Base-by-base conservation (phyloP, 2,329 filamentous ascomycete species). In the Phaeosphaeria sp. region DNA sequence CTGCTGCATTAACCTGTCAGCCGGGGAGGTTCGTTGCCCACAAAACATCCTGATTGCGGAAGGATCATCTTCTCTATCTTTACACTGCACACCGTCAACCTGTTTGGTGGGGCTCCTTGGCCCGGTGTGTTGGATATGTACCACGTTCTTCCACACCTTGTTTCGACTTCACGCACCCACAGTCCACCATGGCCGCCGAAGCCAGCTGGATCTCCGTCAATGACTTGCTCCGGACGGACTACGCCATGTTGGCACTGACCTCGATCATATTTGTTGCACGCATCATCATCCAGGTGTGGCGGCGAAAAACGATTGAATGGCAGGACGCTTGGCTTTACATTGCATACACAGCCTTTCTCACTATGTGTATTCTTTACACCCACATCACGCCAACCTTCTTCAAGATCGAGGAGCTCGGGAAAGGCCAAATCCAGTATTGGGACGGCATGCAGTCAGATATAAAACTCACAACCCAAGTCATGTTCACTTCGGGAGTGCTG, bases 401-500 rank as follows among this genome's bases (percentile, higher is more conserved):
- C 54, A 70, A 67, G 18, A 58, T 78, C 3, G 69, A 68, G 15
- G 67, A 56, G 50, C 6, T 56, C 64, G 0, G 77, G 76, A 46
- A 50, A 70, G 1, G 65, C 59, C 1, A 58, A 11, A 64, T 75
- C 10, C 36, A 55, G 46, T 42, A 55, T 80, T 46, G 80, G 79
- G 61, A 75, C 75, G 46, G 70, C 73, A 21, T 79, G 5, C 33
- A 64, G 52, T 50, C 71, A 0, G 78, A 79, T 42, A 57, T 62
- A 2, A 33, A 71, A 0, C 52, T 62, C 25, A 67, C 78, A 52
- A 68, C 75, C 41, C 74, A 73, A 46, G 68, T 77, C 18, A 77
- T 79, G 57, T 79, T 79, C 54, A 70, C 72, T 5, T 74, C 74
- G 15, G 74, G 72, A 4, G 69, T 76, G 43, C 63, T 76, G 15